Percentiles rank a stretch among this genome's conserved stretches.
Evolutionary conservation across 176 grass and related monocot species (phyloP).

Genomic region (Ensete ventricosum): DNA sequence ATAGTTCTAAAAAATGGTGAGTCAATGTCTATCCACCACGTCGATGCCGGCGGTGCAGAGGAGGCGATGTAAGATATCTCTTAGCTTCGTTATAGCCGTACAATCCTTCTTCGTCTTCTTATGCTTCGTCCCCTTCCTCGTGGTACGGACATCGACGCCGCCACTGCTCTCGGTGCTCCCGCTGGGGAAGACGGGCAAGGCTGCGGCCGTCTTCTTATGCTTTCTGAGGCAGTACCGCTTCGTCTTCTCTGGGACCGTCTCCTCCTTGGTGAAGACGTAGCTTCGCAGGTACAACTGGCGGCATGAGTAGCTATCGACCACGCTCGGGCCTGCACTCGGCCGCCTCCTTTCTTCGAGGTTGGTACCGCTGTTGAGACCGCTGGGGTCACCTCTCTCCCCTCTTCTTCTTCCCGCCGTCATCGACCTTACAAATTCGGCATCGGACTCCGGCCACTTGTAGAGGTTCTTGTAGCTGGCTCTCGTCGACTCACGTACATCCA

Average conservation of each 20-base stretch:
- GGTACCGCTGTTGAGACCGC: neutral
- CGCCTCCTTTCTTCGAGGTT: slow-evolving; percentile 16
- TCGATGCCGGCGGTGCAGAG: slow-evolving; percentile 60
- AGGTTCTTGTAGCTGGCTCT: slow-evolving; percentile 69
- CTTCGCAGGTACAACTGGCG: slow-evolving; percentile 91
- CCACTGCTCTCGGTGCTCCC: slow-evolving; percentile 3
- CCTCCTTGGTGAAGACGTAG: slow-evolving; percentile 94
- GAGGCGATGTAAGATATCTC: slow-evolving; percentile 54
- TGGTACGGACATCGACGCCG: slow-evolving; percentile 23
- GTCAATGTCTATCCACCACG: slow-evolving; percentile 36
- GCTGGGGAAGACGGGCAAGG: slow-evolving; percentile 39
- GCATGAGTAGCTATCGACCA: slow-evolving; percentile 95
- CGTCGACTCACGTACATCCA: slow-evolving; percentile 47
- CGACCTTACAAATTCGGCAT: slow-evolving; percentile 81
- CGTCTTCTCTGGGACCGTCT: slow-evolving; percentile 70
- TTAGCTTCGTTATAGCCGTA: slow-evolving; percentile 32
- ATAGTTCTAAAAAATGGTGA: no score
- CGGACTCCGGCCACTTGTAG: slow-evolving; percentile 97
- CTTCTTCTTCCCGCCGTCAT: slow-evolving; percentile 4
- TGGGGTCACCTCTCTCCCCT: no score
- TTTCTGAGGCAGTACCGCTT: slow-evolving; percentile 46
- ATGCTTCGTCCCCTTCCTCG: slow-evolving; percentile 10
- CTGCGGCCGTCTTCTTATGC: slow-evolving; percentile 42
- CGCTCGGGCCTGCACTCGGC: neutral
- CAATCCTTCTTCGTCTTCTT: slow-evolving; percentile 21